phyloP scores from a whole-genome alignment of 1,284 basidiomycete species.

The Leccinum griseonigrum region DNA sequence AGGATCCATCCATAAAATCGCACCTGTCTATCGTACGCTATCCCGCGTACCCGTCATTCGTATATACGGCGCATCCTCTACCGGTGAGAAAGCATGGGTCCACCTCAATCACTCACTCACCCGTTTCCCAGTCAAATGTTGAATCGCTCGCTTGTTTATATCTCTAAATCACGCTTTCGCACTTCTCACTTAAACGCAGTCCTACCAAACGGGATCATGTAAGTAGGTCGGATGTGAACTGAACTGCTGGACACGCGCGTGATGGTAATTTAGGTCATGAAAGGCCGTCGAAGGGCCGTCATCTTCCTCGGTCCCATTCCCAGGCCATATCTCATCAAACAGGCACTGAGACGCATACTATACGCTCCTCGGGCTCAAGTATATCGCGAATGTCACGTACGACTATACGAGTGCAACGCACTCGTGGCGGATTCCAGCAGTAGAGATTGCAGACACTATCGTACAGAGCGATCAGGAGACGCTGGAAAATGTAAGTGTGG shows the following conservation, averaged over 20 bases:
- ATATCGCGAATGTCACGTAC: slow-evolving; percentile 88
- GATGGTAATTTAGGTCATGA: slow-evolving; percentile 97
- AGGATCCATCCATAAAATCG: too few species aligned
- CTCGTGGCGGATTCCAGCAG: slow-evolving; percentile 98
- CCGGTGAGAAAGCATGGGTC: slow-evolving; percentile 78
- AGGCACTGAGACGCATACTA: slow-evolving; percentile 76
- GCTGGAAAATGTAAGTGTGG: slow-evolving; percentile 79
- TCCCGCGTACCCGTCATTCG: slow-evolving; percentile 76
- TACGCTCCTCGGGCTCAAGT: slow-evolving; percentile 83
- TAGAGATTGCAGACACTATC: slow-evolving; percentile 97
- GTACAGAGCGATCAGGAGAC: slow-evolving; percentile 96
- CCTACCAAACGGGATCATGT: too few species aligned
- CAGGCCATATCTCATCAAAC: not conserved
- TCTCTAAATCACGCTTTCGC: too few species aligned
- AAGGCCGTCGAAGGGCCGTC: slow-evolving; percentile 49
- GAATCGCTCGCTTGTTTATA: too few species aligned
- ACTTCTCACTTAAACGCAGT: too few species aligned
- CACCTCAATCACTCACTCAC: too few species aligned
- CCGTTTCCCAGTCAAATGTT: too few species aligned
- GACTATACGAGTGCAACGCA: slow-evolving; percentile 94
- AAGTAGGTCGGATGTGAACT: too few species aligned
- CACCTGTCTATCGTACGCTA: slow-evolving; percentile 31
- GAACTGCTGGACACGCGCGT: slow-evolving; percentile 95
- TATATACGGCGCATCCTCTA: slow-evolving; percentile 83
- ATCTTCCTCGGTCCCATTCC: not conserved